Percentiles rank a stretch among this genome's conserved stretches.
phyloP scores from a whole-genome alignment of 2,329 filamentous ascomycete genomes.

The Xylaria sp. region DNA sequence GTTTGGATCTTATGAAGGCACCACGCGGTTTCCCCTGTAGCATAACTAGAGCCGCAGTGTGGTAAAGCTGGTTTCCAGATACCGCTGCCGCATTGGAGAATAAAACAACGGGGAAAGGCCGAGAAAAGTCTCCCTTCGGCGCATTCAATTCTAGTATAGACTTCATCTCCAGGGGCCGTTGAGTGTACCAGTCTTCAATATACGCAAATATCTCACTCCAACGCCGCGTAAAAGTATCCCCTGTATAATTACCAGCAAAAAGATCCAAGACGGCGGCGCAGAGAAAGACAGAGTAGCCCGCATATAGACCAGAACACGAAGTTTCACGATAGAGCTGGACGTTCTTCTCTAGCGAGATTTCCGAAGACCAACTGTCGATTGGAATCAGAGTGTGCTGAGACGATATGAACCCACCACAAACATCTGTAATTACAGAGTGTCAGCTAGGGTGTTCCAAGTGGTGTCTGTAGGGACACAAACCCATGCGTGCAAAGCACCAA shows the following conservation, averaged over 20 bases:
- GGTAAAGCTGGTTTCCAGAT: not conserved
- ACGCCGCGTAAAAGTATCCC: not conserved
- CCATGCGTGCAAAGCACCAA: slow-evolving; percentile 9
- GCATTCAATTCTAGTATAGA: slow-evolving; percentile 5
- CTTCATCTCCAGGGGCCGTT: not conserved
- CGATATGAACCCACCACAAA: slow-evolving; percentile 1
- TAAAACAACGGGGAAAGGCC: not conserved
- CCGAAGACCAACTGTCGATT: slow-evolving; percentile 4
- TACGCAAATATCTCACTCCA: slow-evolving; percentile 3
- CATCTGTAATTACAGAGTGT: not conserved
- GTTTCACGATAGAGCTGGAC: not conserved
- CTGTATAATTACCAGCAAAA: not conserved
- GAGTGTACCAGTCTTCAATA: slow-evolving; percentile 1
- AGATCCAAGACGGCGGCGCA: not conserved
- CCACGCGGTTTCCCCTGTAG: not conserved
- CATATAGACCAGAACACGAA: not conserved
- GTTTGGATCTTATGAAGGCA: not conserved
- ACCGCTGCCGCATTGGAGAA: slow-evolving; percentile 1
- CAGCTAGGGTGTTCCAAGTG: not conserved
- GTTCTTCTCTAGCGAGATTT: not conserved
- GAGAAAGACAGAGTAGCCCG: not conserved
- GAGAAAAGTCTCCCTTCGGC: slow-evolving; percentile 1
- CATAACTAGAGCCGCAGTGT: not conserved
- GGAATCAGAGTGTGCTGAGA: slow-evolving; percentile 4
- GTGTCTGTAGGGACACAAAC: not conserved